Conservation (phyloP, 106 monocot genomes). For the Allium fistulosum region DNA sequence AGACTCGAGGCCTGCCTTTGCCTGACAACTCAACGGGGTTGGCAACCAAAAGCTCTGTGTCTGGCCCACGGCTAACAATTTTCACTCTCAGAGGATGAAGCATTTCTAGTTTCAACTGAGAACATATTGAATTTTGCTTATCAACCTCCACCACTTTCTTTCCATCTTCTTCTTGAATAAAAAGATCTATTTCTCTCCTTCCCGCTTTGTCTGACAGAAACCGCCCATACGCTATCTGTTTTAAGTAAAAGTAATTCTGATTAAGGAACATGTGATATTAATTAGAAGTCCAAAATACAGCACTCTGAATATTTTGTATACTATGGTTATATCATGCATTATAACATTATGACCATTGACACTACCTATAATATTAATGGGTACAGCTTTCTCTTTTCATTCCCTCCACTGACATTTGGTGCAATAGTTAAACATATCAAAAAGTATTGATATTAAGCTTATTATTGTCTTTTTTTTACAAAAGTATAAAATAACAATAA, state of each 20-base stretch:
- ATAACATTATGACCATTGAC: no score
- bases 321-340: no score
- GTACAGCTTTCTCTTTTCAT: no score
- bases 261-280: no score
- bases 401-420: no score
- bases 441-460: no score
- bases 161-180: conserved; percentile 69
- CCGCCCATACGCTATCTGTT: conserved; percentile 72
- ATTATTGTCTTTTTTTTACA: no score
- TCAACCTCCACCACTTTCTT: conserved; percentile 81
- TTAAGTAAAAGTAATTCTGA: neutral
- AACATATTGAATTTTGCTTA: conserved; percentile 51
- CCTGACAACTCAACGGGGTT: conserved; percentile 88
- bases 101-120: conserved; percentile 74
- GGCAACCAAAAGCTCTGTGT: conserved; percentile 80
- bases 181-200: conserved; percentile 70
- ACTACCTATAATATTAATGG: no score
- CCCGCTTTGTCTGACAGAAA: conserved; percentile 73
- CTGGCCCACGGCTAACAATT: conserved; percentile 62
- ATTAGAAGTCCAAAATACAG: no score
- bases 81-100: conserved; percentile 69
- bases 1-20: conserved; percentile 76
- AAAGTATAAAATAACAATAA: no score
- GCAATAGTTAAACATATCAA: no score
- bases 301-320: no score